Evolutionary conservation across 306 rosid genomes (phyloP).

Genomic region (Acacia acuminata): DNA sequence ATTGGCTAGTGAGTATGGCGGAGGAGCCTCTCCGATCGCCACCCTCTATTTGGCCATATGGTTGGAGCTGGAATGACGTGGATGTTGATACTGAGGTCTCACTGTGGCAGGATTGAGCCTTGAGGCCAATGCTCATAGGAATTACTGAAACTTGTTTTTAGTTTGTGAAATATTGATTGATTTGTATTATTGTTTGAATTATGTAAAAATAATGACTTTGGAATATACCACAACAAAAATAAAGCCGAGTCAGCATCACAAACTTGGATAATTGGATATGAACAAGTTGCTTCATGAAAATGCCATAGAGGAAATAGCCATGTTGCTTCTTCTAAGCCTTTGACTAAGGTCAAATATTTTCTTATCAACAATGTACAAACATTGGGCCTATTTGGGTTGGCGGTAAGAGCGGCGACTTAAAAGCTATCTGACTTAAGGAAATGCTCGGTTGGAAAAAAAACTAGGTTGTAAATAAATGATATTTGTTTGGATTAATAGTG

Average conservation of each 20-base stretch:
- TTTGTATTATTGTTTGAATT: background rate
- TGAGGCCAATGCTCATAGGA: background rate
- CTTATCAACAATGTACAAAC: too few species aligned
- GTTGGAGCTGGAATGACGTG: constrained; percentile 25
- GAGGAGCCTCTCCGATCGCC: constrained; percentile 66
- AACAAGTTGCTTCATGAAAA: background rate
- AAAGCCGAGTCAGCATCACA: background rate
- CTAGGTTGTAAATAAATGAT: too few species aligned
- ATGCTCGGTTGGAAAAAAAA: too few species aligned
- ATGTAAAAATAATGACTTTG: too few species aligned
- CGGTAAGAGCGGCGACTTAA: too few species aligned
- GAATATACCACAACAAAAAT: background rate
- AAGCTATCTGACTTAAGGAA: too few species aligned
- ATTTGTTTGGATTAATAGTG: too few species aligned
- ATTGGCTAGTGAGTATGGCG: constrained; percentile 46
- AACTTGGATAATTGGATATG: background rate
- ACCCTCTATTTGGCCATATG: background rate
- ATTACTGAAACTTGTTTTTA: background rate
- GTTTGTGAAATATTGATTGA: background rate
- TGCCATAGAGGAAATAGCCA: background rate
- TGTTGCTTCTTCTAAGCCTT: background rate
- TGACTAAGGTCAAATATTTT: background rate
- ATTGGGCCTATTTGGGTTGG: too few species aligned
- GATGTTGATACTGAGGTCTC: constrained; percentile 43
- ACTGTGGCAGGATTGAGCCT: constrained; percentile 39